These are phyloP conservation scores for Cyberlindnera veronae DNA, from an alignment of 805 yeast species.

Conservation along the genomic window DNA sequence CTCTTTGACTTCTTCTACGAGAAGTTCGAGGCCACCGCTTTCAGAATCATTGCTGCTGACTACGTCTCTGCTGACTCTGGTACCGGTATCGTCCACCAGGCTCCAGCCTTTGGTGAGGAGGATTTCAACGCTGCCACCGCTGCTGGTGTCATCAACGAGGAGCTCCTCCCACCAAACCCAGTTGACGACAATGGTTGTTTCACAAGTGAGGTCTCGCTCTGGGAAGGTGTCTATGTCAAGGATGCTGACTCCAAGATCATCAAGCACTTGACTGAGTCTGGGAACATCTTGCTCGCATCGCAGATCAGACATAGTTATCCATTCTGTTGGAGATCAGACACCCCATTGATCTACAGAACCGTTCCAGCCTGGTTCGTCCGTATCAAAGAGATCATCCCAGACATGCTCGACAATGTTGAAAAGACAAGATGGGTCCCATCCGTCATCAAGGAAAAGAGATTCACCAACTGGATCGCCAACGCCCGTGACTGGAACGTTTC, in stretches of 20 bases:
- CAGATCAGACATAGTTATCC: conserved; percentile 97
- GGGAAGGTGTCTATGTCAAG: conserved; percentile 83
- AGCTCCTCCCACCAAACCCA: conserved; percentile 81
- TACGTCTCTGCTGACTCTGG: conserved; percentile 94
- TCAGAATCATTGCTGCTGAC: conserved; percentile 75
- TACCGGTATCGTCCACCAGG: conserved; percentile 98
- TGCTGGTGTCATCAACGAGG: conserved; percentile 70
- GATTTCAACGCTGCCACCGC: conserved; percentile 83
- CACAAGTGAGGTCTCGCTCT: conserved; percentile 70
- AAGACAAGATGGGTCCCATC: conserved; percentile 94
- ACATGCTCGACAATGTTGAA: conserved; percentile 82
- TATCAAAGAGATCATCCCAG: conserved; percentile 80
- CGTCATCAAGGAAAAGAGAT: conserved; percentile 88
- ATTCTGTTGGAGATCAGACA: conserved; percentile 99
- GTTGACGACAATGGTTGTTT: conserved; percentile 91
- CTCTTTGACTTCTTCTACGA: conserved; percentile 78
- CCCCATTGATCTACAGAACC: conserved; percentile 92
- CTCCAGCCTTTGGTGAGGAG: conserved; percentile 99
- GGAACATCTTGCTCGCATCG: conserved; percentile 67
- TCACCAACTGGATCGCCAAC: conserved; percentile 95
- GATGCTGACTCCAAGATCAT: conserved; percentile 93
- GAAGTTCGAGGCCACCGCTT: conserved; percentile 70
- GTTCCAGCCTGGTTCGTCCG: conserved; percentile 99
- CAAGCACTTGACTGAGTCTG: conserved; percentile 74
- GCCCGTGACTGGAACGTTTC: conserved; percentile 99